These are phyloP conservation scores for Daphne laureola DNA, from an alignment of 441 rosid species.

Conservation along the genomic window DNA sequence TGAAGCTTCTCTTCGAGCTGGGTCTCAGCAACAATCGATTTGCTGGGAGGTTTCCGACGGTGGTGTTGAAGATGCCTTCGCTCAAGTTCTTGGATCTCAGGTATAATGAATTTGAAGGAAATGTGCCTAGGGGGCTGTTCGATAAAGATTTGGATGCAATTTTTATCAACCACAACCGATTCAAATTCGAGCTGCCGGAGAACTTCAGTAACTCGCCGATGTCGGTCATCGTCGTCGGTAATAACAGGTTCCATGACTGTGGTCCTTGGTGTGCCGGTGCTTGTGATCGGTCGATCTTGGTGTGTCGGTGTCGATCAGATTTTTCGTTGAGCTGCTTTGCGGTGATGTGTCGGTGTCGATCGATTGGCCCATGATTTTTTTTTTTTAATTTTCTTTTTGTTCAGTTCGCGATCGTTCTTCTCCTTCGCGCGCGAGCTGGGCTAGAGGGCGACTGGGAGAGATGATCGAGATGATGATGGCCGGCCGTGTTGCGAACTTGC, in stretches of 20 bases:
- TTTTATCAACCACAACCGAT: constrained; percentile 84
- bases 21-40: constrained; percentile 94
- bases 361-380: too few relatives aligned
- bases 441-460: too few relatives aligned
- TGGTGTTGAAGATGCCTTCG: constrained; percentile 54
- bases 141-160: constrained; percentile 77
- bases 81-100: constrained; percentile 88
- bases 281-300: too few relatives aligned
- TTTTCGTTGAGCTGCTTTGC: too few relatives aligned
- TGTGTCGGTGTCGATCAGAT: too few relatives aligned
- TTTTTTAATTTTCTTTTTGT: too few relatives aligned
- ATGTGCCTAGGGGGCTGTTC: constrained; percentile 67
- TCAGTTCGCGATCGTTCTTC: too few relatives aligned
- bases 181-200: constrained; percentile 69
- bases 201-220: constrained; percentile 91
- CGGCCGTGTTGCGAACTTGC: too few relatives aligned
- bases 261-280: too few relatives aligned
- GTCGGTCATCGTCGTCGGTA: constrained; percentile 78
- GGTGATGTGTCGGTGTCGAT: too few relatives aligned
- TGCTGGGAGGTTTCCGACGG: constrained; percentile 75
- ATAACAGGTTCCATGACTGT: constrained; percentile 82
- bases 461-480: too few relatives aligned
- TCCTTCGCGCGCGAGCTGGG: too few relatives aligned
- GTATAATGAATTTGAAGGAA: constrained; percentile 89
- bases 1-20: constrained; percentile 64